Evolutionary conservation across 352 stramenopile genomes (phyloP), one percentile per base, ranked within the genome.

Genomic region (Phytopythium cucurbitacearum): DNA sequence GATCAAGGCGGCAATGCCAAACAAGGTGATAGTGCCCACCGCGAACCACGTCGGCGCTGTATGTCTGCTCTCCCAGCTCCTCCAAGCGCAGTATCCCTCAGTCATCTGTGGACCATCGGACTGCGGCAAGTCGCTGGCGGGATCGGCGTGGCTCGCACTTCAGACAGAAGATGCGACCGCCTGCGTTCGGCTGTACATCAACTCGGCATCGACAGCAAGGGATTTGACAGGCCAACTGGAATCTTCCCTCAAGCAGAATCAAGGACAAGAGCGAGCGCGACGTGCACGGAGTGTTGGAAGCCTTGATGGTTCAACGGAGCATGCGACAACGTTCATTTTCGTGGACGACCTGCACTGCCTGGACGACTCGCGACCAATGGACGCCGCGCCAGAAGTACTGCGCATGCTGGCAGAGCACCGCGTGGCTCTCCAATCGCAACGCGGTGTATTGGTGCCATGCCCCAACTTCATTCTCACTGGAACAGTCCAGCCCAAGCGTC

Each of bases 261-360:
- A 60, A 1, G 48, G 55, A 16, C 39, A 59, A 5, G 44, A 39
- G 4, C 56, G 61, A 48, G 36, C 41, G 16, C n/a, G 21, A 28
- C 21, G 21, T 2, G 21, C 21, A 28, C 21, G 21, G 21, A 28
- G 21, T 28, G 21, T 28, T 28, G 21, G 21, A 28, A 28, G 21
- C 21, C 21, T 28, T 28, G 21, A 28, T 28, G 21, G 21, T 28
- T 28, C 21, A 28, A 2, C 21, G 7, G 13, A 40, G 36, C 0
- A 64, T 56, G 44, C 13, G 4, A 32, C 16, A 4, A 51, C 65
- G 15, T 62, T 74, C 33, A 53, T 86, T 5, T 89, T 86, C 49
- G 48, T 89, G 15, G 79, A 89, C n/a, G 79, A 89, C 40, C 53
- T 89, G 1, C 73, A 89, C 7, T 78, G 64, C 34, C 40, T 79